Percentiles rank a stretch among this genome's conserved stretches.
These are phyloP conservation scores for Allium cepa DNA, from an alignment of 106 monocot genomes.

Conservation along the genomic window DNA sequence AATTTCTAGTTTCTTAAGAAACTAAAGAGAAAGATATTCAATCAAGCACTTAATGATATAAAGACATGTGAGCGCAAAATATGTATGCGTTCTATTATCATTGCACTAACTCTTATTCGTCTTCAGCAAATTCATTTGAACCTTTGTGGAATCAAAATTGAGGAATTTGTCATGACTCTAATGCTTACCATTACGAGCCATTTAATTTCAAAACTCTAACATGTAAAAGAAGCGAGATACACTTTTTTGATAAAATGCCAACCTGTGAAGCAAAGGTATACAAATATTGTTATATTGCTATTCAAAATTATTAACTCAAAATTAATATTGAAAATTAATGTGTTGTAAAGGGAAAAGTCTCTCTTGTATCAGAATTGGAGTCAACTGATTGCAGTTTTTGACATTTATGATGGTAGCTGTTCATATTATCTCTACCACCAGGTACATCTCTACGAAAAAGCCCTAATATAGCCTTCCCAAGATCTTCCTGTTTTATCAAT, in stretches of 20 bases:
- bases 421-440: conserved; percentile 4
- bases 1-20: conserved; percentile 4
- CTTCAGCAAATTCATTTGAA: no score
- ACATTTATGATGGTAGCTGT: conserved; percentile 4
- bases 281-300: no score
- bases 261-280: not conserved
- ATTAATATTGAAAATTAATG: not conserved
- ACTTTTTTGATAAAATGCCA: not conserved
- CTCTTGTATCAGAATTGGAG: conserved; percentile 9
- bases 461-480: no score
- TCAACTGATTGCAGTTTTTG: conserved; percentile 10
- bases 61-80: conserved; percentile 10
- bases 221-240: not conserved
- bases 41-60: conserved; percentile 9
- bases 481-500: no score
- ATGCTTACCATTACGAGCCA: conserved; percentile 17
- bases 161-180: conserved; percentile 25
- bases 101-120: no score
- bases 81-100: no score
- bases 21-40: conserved; percentile 13
- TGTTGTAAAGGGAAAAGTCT: conserved; percentile 8
- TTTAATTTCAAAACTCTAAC: conserved; percentile 20
- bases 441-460: no score
- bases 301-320: not conserved
- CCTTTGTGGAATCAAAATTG: conserved; percentile 3